Evolutionary conservation across 495 filamentous ascomycete genomes (phyloP), one percentile per base, ranked within the genome.

Genomic region (Penicillium cinerascens): DNA sequence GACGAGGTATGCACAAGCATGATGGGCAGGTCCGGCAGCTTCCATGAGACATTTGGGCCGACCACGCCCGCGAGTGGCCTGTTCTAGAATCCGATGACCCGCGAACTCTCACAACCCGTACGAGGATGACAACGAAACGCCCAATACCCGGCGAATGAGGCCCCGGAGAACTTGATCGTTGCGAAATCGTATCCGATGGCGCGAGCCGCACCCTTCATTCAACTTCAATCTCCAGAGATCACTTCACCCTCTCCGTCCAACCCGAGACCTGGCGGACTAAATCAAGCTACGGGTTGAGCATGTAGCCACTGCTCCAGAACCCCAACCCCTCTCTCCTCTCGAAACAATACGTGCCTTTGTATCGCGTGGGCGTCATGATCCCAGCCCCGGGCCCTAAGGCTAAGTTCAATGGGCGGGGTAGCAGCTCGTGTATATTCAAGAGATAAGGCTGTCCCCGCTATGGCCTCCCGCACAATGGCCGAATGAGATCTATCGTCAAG

Each of bases 21-120:
- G 52, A 54, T 49, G 48, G 44, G 27, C 48, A 60, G 51, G 60
- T 64, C 60, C 60, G 52, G 60, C 58, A 56, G 54, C 57, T 60
- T 65, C 59, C 61, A 65, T 61, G 57, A 61, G 60, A 63, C 57
- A 59, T 61, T 63, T 66, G 45, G 55, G 49, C 59, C 58, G 57
- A 61, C 42, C 56, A 42, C 45, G 46, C 56, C 46, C 47, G 52
- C 61, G 53, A 65, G 61, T 65, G 59, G 60, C 58, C 63, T 58
- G 55, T 59, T 64, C 54, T 45, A 62, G 48, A 66, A 65, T 68
- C 64, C 57, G 66, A 62, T 66, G 62, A 65, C 66, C 62, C 64
- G 55, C 60, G 54, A 61, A 54, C 58, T 56, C 58, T 65, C 58
- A 63, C 66, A 61, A 59, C 55, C 36, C 59, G 60, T 59, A 58